phyloP scores from a whole-genome alignment of 495 filamentous ascomycete species.

The Penicillium canescens region DNA sequence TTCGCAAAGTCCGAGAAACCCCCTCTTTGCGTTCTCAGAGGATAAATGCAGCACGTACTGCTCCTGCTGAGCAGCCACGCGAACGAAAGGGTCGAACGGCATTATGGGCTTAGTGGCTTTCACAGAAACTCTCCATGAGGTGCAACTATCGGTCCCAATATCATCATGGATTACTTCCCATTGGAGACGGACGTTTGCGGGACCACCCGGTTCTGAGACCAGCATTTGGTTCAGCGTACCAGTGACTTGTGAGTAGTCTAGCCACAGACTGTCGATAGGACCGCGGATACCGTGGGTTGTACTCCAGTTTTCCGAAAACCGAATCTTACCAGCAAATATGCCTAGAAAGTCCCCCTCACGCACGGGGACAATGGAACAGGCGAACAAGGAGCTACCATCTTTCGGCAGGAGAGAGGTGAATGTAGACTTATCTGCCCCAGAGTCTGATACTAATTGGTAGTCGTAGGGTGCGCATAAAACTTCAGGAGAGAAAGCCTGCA shows the following conservation, averaged over 20 bases:
- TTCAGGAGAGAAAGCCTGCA: too few relatives aligned
- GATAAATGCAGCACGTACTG: constrained; percentile 20
- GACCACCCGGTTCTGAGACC: constrained; percentile 16
- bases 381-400: constrained; percentile 3
- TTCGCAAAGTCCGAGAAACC: constrained; percentile 12
- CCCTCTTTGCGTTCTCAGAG: constrained; percentile 11
- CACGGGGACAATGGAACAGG: constrained; percentile 15
- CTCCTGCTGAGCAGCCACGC: constrained; percentile 18
- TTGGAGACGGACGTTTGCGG: constrained; percentile 18
- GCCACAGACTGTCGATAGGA: constrained; percentile 20
- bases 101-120: constrained; percentile 19
- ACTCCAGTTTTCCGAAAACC: constrained; percentile 17
- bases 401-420: constrained; percentile 14
- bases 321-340: constrained; percentile 21
- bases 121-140: constrained; percentile 22
- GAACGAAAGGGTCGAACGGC: constrained; percentile 15
- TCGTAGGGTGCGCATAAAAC: too few relatives aligned
- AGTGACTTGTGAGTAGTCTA: constrained; percentile 29
- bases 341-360: constrained; percentile 18
- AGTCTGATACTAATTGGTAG: constrained; percentile 3
- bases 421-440: constrained; percentile 10
- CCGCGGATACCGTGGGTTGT: constrained; percentile 11
- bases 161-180: constrained; percentile 18
- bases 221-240: constrained; percentile 24
- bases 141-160: constrained; percentile 2